Percentiles rank a stretch among this genome's conserved stretches.
Conservation (phyloP, 2,329 filamentous ascomycete genomes). For the Aspergillus arachidicola region DNA sequence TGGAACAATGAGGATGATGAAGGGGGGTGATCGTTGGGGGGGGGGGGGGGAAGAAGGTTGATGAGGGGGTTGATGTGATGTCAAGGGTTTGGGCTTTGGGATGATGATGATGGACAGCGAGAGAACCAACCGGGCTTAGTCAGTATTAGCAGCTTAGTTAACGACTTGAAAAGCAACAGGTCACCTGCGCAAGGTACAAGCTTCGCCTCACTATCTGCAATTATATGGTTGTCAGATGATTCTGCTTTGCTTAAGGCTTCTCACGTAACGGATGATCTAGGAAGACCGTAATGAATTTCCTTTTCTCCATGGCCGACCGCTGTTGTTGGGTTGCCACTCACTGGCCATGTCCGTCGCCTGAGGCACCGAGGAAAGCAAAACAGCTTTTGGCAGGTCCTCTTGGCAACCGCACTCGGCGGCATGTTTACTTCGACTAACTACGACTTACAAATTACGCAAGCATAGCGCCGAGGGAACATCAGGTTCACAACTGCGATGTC, state of each 20-base stretch:
- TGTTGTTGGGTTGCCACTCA: neutral
- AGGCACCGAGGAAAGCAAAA: constrained; percentile 1
- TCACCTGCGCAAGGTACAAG: constrained; percentile 14
- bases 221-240: neutral
- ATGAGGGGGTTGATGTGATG: constrained; percentile 41
- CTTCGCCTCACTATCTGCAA: constrained; percentile 3
- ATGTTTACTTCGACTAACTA: neutral
- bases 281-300: neutral
- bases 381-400: constrained; percentile 3
- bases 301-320: neutral
- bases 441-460: neutral
- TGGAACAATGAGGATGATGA: constrained; percentile 16
- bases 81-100: constrained; percentile 36
- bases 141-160: constrained; percentile 31
- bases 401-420: constrained; percentile 2
- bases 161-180: constrained; percentile 13
- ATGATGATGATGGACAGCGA: constrained; percentile 26
- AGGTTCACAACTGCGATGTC: constrained; percentile 56
- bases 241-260: neutral
- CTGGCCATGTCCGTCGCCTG: neutral
- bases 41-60: constrained; percentile 21
- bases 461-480: neutral
- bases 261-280: neutral
- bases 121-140: constrained; percentile 38
- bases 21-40: constrained; percentile 5